Evolutionary conservation across 202 grass and related monocot genomes (phyloP).

Genomic region (Schoenoplectus triqueter): DNA sequence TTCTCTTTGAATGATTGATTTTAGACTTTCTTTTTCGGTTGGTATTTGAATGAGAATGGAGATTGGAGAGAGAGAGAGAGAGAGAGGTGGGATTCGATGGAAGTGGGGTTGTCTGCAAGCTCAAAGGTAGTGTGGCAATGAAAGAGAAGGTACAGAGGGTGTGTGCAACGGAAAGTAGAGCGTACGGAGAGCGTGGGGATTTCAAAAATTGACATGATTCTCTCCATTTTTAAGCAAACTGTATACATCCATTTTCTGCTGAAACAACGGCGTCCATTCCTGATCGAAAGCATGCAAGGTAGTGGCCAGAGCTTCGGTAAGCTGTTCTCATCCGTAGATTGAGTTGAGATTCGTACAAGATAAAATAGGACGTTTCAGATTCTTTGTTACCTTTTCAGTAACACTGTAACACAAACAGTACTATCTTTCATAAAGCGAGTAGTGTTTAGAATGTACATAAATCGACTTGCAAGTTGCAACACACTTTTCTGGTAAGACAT

Average conservation of each 20-base stretch:
- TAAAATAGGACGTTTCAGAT: too few relatives aligned
- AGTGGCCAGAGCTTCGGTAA: too few relatives aligned
- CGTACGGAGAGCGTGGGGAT: conserved; percentile 23
- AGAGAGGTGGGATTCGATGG: conserved; percentile 2
- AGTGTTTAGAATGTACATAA: too few relatives aligned
- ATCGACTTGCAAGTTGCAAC: too few relatives aligned
- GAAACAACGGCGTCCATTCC: too few relatives aligned
- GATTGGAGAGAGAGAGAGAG: neutral
- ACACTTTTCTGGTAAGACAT: too few relatives aligned
- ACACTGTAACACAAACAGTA: too few relatives aligned
- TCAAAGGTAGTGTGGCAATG: conserved; percentile 12
- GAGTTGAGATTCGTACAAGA: too few relatives aligned
- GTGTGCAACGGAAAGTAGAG: conserved; percentile 39
- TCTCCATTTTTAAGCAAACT: conserved; percentile 7
- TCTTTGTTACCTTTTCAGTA: too few relatives aligned
- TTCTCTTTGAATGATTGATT: neutral
- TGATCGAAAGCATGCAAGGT: too few relatives aligned
- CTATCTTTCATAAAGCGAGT: too few relatives aligned
- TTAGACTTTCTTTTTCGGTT: neutral
- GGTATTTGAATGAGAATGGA: conserved; percentile 26
- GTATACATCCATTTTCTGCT: neutral
- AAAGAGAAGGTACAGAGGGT: conserved; percentile 29
- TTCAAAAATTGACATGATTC: neutral
- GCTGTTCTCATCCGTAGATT: too few relatives aligned
- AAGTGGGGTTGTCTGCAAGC: conserved; percentile 8